phyloP scores from a whole-genome alignment of 1,139 yeast genomes.

The Scheffersomyces stambukii region DNA sequence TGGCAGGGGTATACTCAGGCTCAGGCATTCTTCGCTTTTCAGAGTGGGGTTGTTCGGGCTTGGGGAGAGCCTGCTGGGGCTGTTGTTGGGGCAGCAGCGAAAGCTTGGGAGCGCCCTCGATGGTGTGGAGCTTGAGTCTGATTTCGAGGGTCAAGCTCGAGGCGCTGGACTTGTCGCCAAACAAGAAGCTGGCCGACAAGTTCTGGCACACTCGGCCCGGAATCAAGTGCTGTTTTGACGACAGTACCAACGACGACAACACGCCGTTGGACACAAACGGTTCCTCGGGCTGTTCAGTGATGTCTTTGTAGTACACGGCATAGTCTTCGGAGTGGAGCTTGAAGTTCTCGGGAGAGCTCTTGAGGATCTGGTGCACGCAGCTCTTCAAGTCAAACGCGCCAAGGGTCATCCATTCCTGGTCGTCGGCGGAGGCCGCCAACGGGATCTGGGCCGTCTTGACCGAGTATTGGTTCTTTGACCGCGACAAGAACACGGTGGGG shows the following conservation, averaged over 20 bases:
- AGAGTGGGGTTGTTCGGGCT: too few relatives aligned
- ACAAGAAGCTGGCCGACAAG: conserved; percentile 48
- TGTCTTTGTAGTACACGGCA: conserved; percentile 68
- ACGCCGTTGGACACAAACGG: conserved; percentile 74
- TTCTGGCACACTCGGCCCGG: conserved; percentile 75
- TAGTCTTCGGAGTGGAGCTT: conserved; percentile 48
- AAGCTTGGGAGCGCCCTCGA: conserved; percentile 23
- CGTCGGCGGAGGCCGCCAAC: conserved; percentile 16
- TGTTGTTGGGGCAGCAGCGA: too few relatives aligned
- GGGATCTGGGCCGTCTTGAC: conserved; percentile 49
- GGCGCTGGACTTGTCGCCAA: conserved; percentile 39
- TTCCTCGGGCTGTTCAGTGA: conserved; percentile 68
- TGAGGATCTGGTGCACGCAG: conserved; percentile 48
- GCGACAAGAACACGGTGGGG: conserved; percentile 53
- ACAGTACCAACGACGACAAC: conserved; percentile 40
- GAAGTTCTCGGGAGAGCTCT: conserved; percentile 58
- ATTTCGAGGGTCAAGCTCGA: conserved; percentile 62
- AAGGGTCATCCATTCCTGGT: conserved; percentile 36
- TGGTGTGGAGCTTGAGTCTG: conserved; percentile 52
- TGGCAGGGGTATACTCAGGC: conserved; percentile 8
- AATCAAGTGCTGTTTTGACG: conserved; percentile 32
- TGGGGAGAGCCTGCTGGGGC: too few relatives aligned
- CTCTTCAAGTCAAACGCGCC: conserved; percentile 55
- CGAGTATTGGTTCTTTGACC: conserved; percentile 42
- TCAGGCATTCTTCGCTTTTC: not conserved